Evolutionary conservation across 352 stramenopile species (phyloP), one percentile per base, ranked within the genome.

Genomic region (Phytophthora sansomeana): DNA sequence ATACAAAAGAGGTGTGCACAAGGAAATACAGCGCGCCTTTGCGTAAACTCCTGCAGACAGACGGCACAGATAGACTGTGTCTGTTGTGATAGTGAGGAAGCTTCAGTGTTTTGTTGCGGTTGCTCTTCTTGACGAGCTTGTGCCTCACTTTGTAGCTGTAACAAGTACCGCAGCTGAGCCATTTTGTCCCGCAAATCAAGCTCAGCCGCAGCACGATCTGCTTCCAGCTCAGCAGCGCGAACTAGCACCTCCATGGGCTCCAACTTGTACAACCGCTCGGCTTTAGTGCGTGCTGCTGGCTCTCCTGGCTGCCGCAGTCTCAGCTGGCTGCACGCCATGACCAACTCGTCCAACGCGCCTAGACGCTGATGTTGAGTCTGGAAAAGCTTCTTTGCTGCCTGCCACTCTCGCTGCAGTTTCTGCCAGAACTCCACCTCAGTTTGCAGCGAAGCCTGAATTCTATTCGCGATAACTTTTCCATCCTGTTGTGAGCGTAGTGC

Each of bases 1-100:
- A 63, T 65, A 59, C 85, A 93, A 30, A 97, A 97, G 0, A 67
- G 82, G 74, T 98, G 94, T 0, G 91, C 94, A 60, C 94, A 98
- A 24, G 69, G 63, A 1, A 98, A 70, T 63, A 98, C 77, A 16
- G 83, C 82, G 33, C 83, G 77, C 19, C 88, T 80, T 16, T 75
- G 68, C 3, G 74, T 61, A 47, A 97, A 84, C 30, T 75, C 55
- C 41, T 92, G 80, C 3, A 97, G 74, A 63, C 92, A 98, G 19
- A 98, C 77, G 4, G 80, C 75, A 51, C 91, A 98, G 42, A 59
- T 21, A 17, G 53, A 29, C 69, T 26, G 79, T 38, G 28, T 66
- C 47, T 26, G 51, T 58, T 35, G 28, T 47, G 21, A 16, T 9
- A 16, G 9, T 47, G 4, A 14, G 10, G 28, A 35, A 38, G 30